These are phyloP conservation scores for Phellopilus nigrolimitatus DNA, from an alignment of 1,284 basidiomycete genomes.

Conservation along the genomic window DNA sequence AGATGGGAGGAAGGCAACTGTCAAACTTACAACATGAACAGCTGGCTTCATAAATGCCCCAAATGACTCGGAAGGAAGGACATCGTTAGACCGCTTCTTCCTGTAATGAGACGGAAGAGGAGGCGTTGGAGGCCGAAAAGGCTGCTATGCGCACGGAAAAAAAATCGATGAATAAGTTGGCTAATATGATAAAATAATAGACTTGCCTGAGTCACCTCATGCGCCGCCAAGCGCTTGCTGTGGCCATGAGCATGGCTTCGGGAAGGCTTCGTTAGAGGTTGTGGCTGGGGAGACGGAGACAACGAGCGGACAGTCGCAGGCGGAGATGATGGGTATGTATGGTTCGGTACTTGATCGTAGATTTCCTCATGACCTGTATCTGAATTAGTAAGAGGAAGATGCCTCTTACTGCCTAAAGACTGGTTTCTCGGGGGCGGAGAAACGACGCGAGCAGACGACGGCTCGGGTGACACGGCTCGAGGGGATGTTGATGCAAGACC, in stretches of 20 bases:
- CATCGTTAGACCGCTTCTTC: slow-evolving; percentile 23
- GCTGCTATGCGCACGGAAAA: slow-evolving; percentile 21
- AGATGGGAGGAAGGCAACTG: neutral
- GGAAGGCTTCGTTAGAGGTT: neutral
- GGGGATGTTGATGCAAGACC: neutral
- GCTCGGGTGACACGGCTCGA: neutral
- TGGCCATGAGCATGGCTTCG: slow-evolving; percentile 25
- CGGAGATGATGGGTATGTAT: slow-evolving; percentile 6
- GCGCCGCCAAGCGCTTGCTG: slow-evolving; percentile 9
- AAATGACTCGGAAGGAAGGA: slow-evolving; percentile 15
- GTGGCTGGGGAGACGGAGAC: slow-evolving; percentile 5
- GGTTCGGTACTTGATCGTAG: neutral
- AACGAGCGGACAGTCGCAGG: neutral
- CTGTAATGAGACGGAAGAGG: slow-evolving; percentile 28
- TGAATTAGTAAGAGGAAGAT: neutral
- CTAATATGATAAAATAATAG: slow-evolving; percentile 8
- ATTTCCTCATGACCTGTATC: neutral
- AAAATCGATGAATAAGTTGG: neutral
- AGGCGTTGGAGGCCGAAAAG: slow-evolving; percentile 34
- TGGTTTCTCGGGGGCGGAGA: slow-evolving; percentile 11
- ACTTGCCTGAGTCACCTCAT: slow-evolving; percentile 10
- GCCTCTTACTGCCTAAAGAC: slow-evolving; percentile 4
- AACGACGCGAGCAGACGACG: neutral
- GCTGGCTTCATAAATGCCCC: slow-evolving; percentile 12
- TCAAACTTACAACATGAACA: slow-evolving; percentile 11